Conservation (phyloP, 495 filamentous ascomycete genomes). For the Aspergillus panamensis region DNA sequence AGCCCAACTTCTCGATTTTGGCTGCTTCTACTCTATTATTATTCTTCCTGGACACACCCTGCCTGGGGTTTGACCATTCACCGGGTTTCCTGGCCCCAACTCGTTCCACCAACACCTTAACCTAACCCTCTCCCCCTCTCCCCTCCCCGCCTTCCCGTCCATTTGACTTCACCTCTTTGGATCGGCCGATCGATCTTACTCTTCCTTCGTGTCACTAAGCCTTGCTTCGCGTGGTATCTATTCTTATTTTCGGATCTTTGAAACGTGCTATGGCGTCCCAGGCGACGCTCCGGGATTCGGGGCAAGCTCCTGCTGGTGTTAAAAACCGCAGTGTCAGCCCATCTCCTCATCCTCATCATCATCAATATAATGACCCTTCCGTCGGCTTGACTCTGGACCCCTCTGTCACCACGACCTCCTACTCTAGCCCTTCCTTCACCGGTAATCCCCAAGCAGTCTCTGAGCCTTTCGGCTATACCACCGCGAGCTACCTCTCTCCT, state of each 20-base stretch:
- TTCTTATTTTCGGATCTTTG: conserved; percentile 21
- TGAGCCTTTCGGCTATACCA: conserved; percentile 33
- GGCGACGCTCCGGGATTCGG: conserved; percentile 31
- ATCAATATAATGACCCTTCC: conserved; percentile 34
- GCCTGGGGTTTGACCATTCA: conserved; percentile 10
- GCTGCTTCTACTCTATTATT: not conserved
- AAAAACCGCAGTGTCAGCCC: conserved; percentile 45
- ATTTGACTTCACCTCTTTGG: conserved; percentile 7
- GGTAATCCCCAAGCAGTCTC: conserved; percentile 23
- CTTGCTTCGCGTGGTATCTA: conserved; percentile 28
- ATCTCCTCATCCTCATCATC: conserved; percentile 35
- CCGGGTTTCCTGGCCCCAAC: conserved; percentile 10
- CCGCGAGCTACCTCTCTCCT: conserved; percentile 30
- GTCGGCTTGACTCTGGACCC: conserved; percentile 37
- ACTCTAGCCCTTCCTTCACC: conserved; percentile 27
- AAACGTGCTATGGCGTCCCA: conserved; percentile 37
- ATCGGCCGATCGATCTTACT: conserved; percentile 15
- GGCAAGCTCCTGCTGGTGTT: conserved; percentile 26
- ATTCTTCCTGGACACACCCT: conserved; percentile 1
- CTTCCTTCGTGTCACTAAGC: conserved; percentile 16
- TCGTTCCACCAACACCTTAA: conserved; percentile 1
- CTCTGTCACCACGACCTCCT: conserved; percentile 34
- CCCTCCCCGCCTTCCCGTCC: conserved; percentile 9
- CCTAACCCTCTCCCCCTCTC: conserved; percentile 6
- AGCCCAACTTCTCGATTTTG: not conserved